Evolutionary conservation across 352 stramenopile species (phyloP).

Genomic region (Pythium brassicae): DNA sequence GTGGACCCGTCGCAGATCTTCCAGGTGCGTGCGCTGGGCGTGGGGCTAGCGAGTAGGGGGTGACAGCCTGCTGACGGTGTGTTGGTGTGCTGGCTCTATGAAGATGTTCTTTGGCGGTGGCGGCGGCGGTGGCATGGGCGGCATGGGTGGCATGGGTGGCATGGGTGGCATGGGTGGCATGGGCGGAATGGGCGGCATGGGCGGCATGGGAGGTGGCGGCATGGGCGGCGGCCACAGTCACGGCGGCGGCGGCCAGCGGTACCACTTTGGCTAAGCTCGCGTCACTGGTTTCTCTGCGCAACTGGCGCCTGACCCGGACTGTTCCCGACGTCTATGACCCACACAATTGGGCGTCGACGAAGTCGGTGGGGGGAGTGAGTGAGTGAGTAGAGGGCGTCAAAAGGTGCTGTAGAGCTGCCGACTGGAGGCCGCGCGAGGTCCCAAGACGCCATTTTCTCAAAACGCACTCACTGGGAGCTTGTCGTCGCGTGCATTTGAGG

Average conservation of each 20-base stretch:
- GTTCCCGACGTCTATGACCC: too few species aligned
- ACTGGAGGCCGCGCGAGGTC: too few species aligned
- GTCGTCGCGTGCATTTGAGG: too few species aligned
- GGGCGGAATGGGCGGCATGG: conserved; percentile 51
- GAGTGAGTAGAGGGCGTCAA: too few species aligned
- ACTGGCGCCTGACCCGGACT: too few species aligned
- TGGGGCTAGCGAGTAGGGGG: neutral
- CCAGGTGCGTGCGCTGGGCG: conserved; percentile 33
- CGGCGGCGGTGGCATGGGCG: conserved; percentile 22
- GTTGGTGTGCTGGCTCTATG: neutral
- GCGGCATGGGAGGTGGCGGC: conserved; percentile 32
- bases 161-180: conserved; percentile 27
- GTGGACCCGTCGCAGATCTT: conserved; percentile 84
- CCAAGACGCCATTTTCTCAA: too few species aligned
- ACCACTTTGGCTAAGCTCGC: conserved; percentile 70
- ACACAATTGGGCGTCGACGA: too few species aligned
- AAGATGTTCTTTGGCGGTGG: conserved; percentile 82
- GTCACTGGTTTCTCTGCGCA: too few species aligned
- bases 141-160: conserved; percentile 24
- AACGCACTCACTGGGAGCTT: too few species aligned
- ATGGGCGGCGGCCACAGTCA: too few species aligned
- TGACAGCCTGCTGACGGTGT: neutral
- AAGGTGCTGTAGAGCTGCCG: too few species aligned
- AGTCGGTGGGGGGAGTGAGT: too few species aligned
- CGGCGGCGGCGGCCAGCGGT: conserved; percentile 50